Conservation (phyloP, 2,329 filamentous ascomycete genomes). For the Fusarium falciforme region DNA sequence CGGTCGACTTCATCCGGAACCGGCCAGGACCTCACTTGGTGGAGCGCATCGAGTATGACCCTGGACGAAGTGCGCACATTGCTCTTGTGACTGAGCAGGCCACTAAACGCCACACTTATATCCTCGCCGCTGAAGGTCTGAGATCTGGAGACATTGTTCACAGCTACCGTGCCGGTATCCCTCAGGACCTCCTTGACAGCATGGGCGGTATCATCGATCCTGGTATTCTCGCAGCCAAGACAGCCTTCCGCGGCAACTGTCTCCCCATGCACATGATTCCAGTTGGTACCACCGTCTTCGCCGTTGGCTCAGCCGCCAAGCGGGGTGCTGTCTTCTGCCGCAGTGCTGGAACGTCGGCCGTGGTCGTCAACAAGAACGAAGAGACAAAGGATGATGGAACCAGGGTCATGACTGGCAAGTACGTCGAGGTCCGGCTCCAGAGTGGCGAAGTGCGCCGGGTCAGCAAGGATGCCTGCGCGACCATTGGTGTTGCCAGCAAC, state of each 20-base stretch:
- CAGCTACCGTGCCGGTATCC: constrained; percentile 91
- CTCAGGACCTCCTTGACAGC: constrained; percentile 83
- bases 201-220: constrained; percentile 96
- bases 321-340: constrained; percentile 90
- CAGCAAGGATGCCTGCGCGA: constrained; percentile 92
- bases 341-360: constrained; percentile 91
- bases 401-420: constrained; percentile 75
- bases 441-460: constrained; percentile 93
- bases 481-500: constrained; percentile 94
- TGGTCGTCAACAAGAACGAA: constrained; percentile 90
- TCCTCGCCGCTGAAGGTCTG: constrained; percentile 95
- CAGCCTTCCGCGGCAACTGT: constrained; percentile 94
- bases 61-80: constrained; percentile 91
- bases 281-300: constrained; percentile 91
- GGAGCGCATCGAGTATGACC: constrained; percentile 96
- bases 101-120: constrained; percentile 85
- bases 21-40: constrained; percentile 86
- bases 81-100: constrained; percentile 82
- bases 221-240: constrained; percentile 94
- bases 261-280: constrained; percentile 96
- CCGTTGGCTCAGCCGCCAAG: constrained; percentile 81
- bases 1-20: constrained; percentile 86
- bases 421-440: constrained; percentile 86
- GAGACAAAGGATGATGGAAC: constrained; percentile 70
- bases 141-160: constrained; percentile 90